phyloP scores from a whole-genome alignment of 768 basidiomycete species.

The Coprinopsis strossmayeri region DNA sequence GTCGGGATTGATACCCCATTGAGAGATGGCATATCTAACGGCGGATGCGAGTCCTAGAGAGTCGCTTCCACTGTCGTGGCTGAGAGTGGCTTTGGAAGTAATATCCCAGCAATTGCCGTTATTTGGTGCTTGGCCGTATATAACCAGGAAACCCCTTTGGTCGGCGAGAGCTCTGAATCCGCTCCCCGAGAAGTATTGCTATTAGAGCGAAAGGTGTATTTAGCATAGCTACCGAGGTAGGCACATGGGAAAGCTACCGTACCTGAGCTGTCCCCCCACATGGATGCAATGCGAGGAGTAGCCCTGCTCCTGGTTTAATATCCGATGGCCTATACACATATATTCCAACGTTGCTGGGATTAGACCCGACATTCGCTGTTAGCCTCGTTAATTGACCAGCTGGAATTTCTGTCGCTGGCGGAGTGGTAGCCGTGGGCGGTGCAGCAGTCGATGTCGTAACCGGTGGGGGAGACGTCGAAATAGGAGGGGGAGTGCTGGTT shows the following conservation, averaged over 20 bases:
- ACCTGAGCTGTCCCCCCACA: constrained; percentile 44
- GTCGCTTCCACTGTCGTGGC: constrained; percentile 50
- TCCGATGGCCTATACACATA: constrained; percentile 36
- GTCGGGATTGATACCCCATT: constrained; percentile 36
- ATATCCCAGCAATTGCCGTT: constrained; percentile 50
- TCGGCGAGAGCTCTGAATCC: constrained; percentile 46
- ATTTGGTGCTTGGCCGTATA: constrained; percentile 38
- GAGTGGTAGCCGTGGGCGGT: neutral
- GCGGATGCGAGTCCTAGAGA: constrained; percentile 42
- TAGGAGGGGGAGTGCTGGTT: too few relatives aligned
- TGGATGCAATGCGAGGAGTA: constrained; percentile 49
- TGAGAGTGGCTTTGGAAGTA: constrained; percentile 37
- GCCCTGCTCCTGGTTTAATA: constrained; percentile 29
- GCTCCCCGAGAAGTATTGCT: constrained; percentile 39
- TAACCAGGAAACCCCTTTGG: constrained; percentile 42
- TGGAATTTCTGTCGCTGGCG: neutral
- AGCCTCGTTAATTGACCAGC: constrained; percentile 4
- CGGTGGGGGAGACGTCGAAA: neutral
- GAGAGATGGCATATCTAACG: constrained; percentile 39
- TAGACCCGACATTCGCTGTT: constrained; percentile 40
- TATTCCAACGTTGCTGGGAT: constrained; percentile 45
- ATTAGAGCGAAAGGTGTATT: neutral
- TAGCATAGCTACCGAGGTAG: neutral
- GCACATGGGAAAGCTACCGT: neutral
- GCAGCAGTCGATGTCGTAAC: neutral